These are phyloP conservation scores for Saturnispora diversa DNA, from an alignment of 805 yeast species.

Conservation along the genomic window DNA sequence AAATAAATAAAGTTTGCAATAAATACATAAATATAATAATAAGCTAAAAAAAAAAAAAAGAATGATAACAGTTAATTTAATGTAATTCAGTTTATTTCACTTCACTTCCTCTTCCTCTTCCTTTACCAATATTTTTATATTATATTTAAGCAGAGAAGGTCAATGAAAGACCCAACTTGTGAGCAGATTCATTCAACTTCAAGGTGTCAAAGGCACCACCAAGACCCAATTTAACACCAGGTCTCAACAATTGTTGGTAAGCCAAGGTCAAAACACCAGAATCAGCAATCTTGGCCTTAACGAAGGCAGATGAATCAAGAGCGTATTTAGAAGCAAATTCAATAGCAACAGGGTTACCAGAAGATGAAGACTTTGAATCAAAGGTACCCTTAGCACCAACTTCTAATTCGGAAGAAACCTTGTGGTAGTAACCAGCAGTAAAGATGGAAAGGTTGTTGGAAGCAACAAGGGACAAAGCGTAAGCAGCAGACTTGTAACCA, in stretches of 20 bases:
- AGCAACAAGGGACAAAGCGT: slow-evolving; percentile 79
- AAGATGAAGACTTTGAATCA: slow-evolving; percentile 71
- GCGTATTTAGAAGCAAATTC: slow-evolving; percentile 95
- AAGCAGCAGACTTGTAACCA: slow-evolving; percentile 85
- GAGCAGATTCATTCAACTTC: slow-evolving; percentile 92
- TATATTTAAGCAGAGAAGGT: slow-evolving; percentile 76
- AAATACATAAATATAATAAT: too few relatives aligned
- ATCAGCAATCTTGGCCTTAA: slow-evolving; percentile 96
- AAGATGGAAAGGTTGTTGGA: slow-evolving; percentile 80
- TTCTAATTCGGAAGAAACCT: slow-evolving; percentile 82
- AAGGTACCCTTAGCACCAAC: slow-evolving; percentile 97
- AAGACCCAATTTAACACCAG: slow-evolving; percentile 93
- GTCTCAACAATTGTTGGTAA: slow-evolving; percentile 90
- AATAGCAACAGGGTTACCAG: slow-evolving; percentile 74
- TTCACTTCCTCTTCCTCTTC: too few relatives aligned
- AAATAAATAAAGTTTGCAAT: background rate
- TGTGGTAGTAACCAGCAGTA: slow-evolving; percentile 96
- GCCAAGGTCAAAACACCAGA: slow-evolving; percentile 90
- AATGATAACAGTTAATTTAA: too few relatives aligned
- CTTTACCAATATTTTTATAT: too few relatives aligned
- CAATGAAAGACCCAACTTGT: slow-evolving; percentile 93
- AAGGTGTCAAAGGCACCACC: slow-evolving; percentile 97
- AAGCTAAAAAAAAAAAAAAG: too few relatives aligned
- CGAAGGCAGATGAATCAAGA: slow-evolving; percentile 79
- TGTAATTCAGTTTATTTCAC: too few relatives aligned